Evolutionary conservation across 805 yeast species (phyloP).

Genomic region (Hanseniaspora thailandica): DNA sequence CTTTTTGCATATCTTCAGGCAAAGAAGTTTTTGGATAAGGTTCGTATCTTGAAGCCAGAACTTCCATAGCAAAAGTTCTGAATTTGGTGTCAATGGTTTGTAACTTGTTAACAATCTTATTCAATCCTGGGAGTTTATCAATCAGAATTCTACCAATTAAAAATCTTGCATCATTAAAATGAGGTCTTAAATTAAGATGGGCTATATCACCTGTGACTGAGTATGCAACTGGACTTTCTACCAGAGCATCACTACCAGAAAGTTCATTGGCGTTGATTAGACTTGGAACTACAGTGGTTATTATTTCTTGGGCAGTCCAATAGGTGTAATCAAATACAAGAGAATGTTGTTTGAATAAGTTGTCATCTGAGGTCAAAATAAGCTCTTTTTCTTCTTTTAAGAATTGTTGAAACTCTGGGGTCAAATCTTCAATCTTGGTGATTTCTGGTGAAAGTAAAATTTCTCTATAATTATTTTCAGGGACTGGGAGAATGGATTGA

Average conservation of each 20-base stretch:
- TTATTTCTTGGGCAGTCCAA: conserved; percentile 85
- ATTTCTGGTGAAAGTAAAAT: conserved; percentile 4
- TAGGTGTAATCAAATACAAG: conserved; percentile 56
- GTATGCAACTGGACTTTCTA: conserved; percentile 77
- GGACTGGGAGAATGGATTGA: conserved; percentile 18
- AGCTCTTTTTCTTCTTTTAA: conserved; percentile 39
- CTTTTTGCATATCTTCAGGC: conserved; percentile 46
- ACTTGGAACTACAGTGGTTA: conserved; percentile 66
- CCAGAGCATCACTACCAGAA: background rate
- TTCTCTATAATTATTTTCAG: conserved; percentile 13
- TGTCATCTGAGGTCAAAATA: conserved; percentile 30
- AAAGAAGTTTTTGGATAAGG: conserved; percentile 26
- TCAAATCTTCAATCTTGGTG: background rate
- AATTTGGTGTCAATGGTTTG: conserved; percentile 78
- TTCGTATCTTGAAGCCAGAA: conserved; percentile 62
- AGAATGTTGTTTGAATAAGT: conserved; percentile 34
- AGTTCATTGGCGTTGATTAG: conserved; percentile 34
- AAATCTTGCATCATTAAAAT: conserved; percentile 67
- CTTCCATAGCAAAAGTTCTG: conserved; percentile 87
- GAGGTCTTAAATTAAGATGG: conserved; percentile 73
- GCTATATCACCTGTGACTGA: conserved; percentile 94
- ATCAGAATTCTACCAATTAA: conserved; percentile 82
- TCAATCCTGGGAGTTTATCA: conserved; percentile 71
- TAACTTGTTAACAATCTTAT: conserved; percentile 84
- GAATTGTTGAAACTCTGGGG: conserved; percentile 31